A percentile compares a stretch with the other conserved stretches of the same genome.
These are phyloP conservation scores for Phellopilus nigrolimitatus DNA, from an alignment of 1,284 basidiomycete genomes.

Conservation along the genomic window DNA sequence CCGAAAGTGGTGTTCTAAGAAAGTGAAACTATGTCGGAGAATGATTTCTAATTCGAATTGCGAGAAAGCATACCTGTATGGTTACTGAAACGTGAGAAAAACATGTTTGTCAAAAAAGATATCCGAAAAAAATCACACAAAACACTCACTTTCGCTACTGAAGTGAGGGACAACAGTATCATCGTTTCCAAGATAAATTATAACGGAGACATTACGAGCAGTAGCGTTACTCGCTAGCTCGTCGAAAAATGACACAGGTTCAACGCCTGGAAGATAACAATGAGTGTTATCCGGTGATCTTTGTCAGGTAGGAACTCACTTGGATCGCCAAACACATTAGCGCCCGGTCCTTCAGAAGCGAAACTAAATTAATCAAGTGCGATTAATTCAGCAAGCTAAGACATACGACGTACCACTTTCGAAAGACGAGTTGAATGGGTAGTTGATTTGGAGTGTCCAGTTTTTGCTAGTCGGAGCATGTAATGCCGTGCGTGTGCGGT, in stretches of 20 bases:
- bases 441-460: slow-evolving; percentile 46
- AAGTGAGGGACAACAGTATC: slow-evolving; percentile 60
- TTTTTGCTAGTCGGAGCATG: slow-evolving; percentile 64
- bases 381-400: slow-evolving; percentile 18
- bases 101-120: slow-evolving; percentile 15
- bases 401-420: slow-evolving; percentile 1
- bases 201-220: slow-evolving; percentile 41
- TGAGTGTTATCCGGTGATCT: not conserved
- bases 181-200: slow-evolving; percentile 65
- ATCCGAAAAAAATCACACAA: not conserved
- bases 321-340: slow-evolving; percentile 35
- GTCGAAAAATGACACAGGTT: slow-evolving; percentile 58
- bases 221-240: slow-evolving; percentile 62
- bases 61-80: slow-evolving; percentile 45
- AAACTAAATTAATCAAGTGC: slow-evolving; percentile 9
- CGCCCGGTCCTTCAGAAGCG: slow-evolving; percentile 14
- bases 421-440: slow-evolving; percentile 44
- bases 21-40: not conserved
- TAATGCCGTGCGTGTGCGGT: slow-evolving; percentile 48
- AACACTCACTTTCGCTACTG: slow-evolving; percentile 53
- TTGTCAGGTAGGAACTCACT: slow-evolving; percentile 31
- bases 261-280: slow-evolving; percentile 26
- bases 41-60: not conserved
- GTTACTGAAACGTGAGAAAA: slow-evolving; percentile 43
- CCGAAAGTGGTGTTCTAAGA: slow-evolving; percentile 69